Percentiles rank a stretch among this genome's conserved stretches.
Conservation (phyloP, 495 filamentous ascomycete species). For the Arthonia radiata region DNA sequence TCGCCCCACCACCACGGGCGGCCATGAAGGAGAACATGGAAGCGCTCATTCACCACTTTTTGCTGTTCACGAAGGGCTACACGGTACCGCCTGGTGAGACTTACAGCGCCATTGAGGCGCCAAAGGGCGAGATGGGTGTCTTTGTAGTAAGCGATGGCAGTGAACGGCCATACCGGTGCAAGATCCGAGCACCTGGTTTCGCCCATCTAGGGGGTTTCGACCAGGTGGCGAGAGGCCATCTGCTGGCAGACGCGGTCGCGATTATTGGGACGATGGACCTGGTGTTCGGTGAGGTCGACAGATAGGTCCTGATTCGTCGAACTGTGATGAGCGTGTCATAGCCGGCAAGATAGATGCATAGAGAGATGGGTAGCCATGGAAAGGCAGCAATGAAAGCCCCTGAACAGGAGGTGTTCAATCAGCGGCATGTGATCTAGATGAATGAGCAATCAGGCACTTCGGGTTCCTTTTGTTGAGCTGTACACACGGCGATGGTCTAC, state of each 20-base stretch:
- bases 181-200: slow-evolving; percentile 91
- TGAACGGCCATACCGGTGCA: slow-evolving; percentile 90
- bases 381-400: too few relatives aligned
- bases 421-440: too few relatives aligned
- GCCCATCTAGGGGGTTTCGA: slow-evolving; percentile 90
- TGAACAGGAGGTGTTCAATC: too few relatives aligned
- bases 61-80: slow-evolving; percentile 96
- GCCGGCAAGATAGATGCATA: too few relatives aligned
- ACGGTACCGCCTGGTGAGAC: slow-evolving; percentile 95
- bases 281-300: slow-evolving; percentile 7
- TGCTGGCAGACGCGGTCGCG: slow-evolving; percentile 89
- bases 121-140: slow-evolving; percentile 98
- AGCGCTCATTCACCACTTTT: slow-evolving; percentile 95
- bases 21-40: slow-evolving; percentile 99
- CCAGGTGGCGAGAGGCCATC: slow-evolving; percentile 70
- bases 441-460: too few relatives aligned
- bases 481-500: too few relatives aligned
- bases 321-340: too few relatives aligned
- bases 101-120: slow-evolving; percentile 90
- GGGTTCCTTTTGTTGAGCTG: too few relatives aligned
- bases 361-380: too few relatives aligned
- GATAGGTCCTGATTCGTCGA: too few relatives aligned
- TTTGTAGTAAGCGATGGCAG: slow-evolving; percentile 91
- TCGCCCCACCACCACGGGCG: slow-evolving; percentile 81
- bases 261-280: slow-evolving; percentile 48